Evolutionary conservation across 2,329 filamentous ascomycete genomes (phyloP), one percentile per base, ranked within the genome.

Genomic region (Dothistroma septosporum): DNA sequence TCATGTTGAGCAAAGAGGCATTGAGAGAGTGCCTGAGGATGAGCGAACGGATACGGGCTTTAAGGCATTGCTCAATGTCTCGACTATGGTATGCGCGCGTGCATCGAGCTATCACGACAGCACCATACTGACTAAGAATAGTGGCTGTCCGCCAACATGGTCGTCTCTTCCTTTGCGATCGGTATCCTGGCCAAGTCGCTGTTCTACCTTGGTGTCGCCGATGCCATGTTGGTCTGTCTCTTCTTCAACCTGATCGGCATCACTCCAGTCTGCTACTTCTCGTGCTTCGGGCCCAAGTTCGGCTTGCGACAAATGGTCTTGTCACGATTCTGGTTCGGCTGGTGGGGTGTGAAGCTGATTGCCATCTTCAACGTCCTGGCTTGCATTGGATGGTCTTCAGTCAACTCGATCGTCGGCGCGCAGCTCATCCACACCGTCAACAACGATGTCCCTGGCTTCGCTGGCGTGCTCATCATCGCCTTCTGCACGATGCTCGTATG

Each of bases 101-200:
- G 21, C 14, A 32, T 24, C 8, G 19, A 22, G 28, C 41, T 46
- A 22, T 31, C 24, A 22, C 28, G 24, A n/a, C 22, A 59, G 49
- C 44, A 19, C 6, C 48, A 57, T 57, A 53, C 44, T 67, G 57
- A 60, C 49, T 57, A 49, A 58, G 58, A 35, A 16, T 64, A 89
- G 86, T 92, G 89, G 89, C 79, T 90, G 49, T 87, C 88, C 1
- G 87, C 88, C 69, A 92, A 92, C 76, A 86, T 92, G 86, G 87
- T 89, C 57, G 86, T 91, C 53, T 87, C 85, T 24, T 87, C 87
- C 14, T 91, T 92, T 69, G 88, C 90, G 53, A 87, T 92, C 59
- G 90, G 89, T 50, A 84, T 89, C 19, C 82, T 93, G 6, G 87
- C 84, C 0, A 81, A 85, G n/a, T 82, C 85, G 9, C 75, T 90